A percentile compares a stretch with the other conserved stretches of the same genome.
phyloP scores from a whole-genome alignment of 208 protist species.

The Polymyxa betae region DNA sequence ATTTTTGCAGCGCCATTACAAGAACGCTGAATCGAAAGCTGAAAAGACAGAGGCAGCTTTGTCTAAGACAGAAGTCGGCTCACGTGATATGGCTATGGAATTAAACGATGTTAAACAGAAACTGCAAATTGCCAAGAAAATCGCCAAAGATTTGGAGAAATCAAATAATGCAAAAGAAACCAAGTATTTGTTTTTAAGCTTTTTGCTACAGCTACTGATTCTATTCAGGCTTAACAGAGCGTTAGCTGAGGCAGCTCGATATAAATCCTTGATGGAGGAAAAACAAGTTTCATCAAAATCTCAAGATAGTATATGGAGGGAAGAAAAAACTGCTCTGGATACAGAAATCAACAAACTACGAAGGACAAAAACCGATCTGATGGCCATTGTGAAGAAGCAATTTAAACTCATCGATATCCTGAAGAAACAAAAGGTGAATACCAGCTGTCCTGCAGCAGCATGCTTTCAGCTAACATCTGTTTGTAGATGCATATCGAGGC shows the following conservation, averaged over 20 bases:
- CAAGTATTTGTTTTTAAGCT: background rate
- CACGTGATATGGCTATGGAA: background rate
- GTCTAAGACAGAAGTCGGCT: background rate
- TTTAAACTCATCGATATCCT: constrained; percentile 86
- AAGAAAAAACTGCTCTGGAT: constrained; percentile 47
- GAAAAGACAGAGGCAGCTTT: constrained; percentile 17
- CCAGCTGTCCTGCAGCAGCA: background rate
- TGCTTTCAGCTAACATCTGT: background rate
- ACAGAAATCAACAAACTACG: constrained; percentile 70
- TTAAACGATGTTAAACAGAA: constrained; percentile 27
- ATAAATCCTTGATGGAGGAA: constrained; percentile 5
- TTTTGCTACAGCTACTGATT: background rate
- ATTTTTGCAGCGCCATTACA: background rate
- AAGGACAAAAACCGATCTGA: constrained; percentile 79
- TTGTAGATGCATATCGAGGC: constrained; percentile 82
- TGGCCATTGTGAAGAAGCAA: constrained; percentile 83
- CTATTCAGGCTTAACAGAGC: background rate
- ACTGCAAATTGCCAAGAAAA: constrained; percentile 21
- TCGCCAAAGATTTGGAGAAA: constrained; percentile 43
- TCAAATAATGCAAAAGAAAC: background rate
- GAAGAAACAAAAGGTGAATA: constrained; percentile 80
- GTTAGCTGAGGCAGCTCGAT: constrained; percentile 6
- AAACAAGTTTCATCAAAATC: background rate
- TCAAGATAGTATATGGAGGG: background rate
- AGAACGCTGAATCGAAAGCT: background rate